A percentile compares a stretch with the other conserved stretches of the same genome.
phyloP scores from a whole-genome alignment of 257 asterid genomes.

The Ilex aquifolium region DNA sequence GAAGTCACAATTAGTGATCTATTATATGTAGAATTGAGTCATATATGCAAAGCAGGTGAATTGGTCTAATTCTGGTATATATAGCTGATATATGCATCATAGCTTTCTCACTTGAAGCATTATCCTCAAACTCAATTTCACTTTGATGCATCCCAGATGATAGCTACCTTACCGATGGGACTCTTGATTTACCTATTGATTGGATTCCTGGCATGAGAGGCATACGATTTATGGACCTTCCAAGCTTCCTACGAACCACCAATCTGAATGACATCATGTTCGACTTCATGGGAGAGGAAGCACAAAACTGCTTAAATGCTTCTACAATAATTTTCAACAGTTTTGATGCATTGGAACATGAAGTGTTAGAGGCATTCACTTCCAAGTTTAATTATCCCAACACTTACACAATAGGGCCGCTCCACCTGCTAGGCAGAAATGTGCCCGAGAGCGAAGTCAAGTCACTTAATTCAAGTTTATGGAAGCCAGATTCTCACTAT shows the following conservation, averaged over 20 bases:
- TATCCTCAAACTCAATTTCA: no score
- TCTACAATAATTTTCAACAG: neutral
- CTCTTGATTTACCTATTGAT: neutral
- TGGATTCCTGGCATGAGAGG: neutral
- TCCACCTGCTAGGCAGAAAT: neutral
- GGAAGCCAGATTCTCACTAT: neutral
- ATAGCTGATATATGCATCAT: no score
- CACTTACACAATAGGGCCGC: neutral
- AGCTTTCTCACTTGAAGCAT: no score
- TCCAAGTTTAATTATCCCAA: neutral
- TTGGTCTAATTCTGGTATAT: no score
- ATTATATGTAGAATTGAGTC: no score
- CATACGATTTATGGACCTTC: neutral
- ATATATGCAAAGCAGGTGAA: no score
- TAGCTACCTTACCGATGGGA: neutral
- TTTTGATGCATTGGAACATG: neutral
- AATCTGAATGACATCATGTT: neutral
- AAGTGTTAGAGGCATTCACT: neutral
- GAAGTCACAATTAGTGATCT: no score
- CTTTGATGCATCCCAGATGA: neutral
- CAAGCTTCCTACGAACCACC: neutral
- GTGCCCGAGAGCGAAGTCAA: neutral
- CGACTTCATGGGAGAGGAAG: conserved; percentile 1
- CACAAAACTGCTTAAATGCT: neutral
- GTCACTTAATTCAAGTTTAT: neutral